Evolutionary conservation across 257 asterid species (phyloP).

Genomic region (Penstemon eatonii): DNA sequence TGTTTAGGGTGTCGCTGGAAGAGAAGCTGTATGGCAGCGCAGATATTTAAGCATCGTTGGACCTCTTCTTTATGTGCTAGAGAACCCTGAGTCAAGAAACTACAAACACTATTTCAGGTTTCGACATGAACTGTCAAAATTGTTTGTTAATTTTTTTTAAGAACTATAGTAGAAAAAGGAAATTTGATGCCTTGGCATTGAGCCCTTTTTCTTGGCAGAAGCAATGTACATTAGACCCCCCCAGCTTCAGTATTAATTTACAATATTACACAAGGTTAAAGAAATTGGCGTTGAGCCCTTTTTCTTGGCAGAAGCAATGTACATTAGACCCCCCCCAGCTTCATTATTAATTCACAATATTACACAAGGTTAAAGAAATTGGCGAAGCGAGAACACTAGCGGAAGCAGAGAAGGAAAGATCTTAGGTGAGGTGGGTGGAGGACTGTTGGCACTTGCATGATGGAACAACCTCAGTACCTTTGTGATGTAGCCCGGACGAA

Average conservation of each 20-base stretch:
- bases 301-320: conserved; percentile 4
- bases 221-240: neutral
- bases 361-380: neutral
- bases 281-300: conserved; percentile 4
- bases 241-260: neutral
- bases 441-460: conserved; percentile 2
- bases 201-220: conserved; percentile 9
- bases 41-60: conserved; percentile 91
- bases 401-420: conserved; percentile 16
- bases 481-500: too few species aligned
- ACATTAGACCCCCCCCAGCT: neutral
- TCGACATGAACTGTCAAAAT: conserved; percentile 20
- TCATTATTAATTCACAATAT: neutral
- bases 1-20: conserved; percentile 90
- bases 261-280: neutral
- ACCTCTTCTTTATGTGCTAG: conserved; percentile 79
- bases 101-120: conserved; percentile 85
- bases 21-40: conserved; percentile 98
- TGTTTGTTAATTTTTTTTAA: conserved; percentile 3
- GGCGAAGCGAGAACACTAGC: neutral
- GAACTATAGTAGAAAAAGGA: neutral
- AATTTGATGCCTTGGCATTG: conserved; percentile 1
- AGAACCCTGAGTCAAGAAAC: conserved; percentile 69
- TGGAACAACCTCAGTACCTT: neutral
- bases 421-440: neutral